Evolutionary conservation across 116 monocot species (phyloP).

Genomic region (Iris pallida): DNA sequence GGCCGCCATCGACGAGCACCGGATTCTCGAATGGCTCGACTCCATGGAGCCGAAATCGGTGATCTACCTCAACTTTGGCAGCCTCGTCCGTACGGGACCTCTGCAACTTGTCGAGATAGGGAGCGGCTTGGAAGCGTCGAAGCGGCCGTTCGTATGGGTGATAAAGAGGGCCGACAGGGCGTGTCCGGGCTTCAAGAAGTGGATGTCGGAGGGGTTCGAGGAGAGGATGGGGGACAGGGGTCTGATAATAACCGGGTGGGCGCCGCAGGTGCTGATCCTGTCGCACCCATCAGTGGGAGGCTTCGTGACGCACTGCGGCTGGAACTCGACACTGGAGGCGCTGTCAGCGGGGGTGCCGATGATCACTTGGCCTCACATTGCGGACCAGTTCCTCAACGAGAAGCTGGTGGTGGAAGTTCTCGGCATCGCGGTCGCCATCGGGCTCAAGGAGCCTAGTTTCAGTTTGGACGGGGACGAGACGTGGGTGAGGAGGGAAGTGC

Average conservation of each 20-base stretch:
- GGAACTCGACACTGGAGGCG: conserved; percentile 38
- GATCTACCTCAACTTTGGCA: conserved; percentile 17
- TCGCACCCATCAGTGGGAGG: conserved; percentile 26
- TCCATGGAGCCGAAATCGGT: conserved; percentile 13
- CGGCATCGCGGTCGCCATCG: conserved; percentile 9
- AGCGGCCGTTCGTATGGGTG: conserved; percentile 13
- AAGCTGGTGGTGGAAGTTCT: conserved; percentile 18
- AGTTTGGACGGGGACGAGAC: neutral
- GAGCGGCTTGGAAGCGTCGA: conserved; percentile 2
- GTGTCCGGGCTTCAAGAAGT: neutral
- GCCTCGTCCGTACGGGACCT: neutral
- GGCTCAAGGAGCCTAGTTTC: neutral
- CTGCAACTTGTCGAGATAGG: conserved; percentile 1
- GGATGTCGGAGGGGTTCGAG: neutral
- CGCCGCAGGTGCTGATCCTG: conserved; percentile 23
- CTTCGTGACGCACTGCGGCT: conserved; percentile 52
- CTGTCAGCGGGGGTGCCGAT: conserved; percentile 24
- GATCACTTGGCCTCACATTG: conserved; percentile 31
- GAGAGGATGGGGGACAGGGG: neutral
- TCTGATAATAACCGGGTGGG: conserved; percentile 25
- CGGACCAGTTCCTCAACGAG: conserved; percentile 21
- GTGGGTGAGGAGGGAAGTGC: conserved; percentile 2
- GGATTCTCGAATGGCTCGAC: conserved; percentile 20
- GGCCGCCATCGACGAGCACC: conserved; percentile 1
- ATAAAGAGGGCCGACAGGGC: neutral